phyloP scores from a whole-genome alignment of 2,329 filamentous ascomycete genomes.

The Grosmannia huntii region DNA sequence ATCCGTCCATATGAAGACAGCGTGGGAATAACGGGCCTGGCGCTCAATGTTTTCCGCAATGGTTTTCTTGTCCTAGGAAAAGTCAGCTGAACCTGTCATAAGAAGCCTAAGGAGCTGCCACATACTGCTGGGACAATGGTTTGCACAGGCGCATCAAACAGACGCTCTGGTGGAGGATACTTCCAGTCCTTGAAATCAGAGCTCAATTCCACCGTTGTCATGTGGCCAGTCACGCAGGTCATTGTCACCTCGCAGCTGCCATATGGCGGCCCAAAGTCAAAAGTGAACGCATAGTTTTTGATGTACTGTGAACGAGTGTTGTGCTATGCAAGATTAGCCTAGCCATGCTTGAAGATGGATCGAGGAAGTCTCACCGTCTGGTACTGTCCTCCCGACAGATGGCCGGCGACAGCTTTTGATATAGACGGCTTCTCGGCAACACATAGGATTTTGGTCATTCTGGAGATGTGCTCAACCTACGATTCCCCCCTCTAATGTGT shows the following conservation, averaged over 20 bases:
- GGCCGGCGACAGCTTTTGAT: conserved; percentile 81
- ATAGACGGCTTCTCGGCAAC: conserved; percentile 72
- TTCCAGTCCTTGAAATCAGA: conserved; percentile 65
- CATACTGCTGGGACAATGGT: conserved; percentile 52
- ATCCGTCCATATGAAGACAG: conserved; percentile 95
- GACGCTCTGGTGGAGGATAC: conserved; percentile 60
- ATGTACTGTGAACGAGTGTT: conserved; percentile 63
- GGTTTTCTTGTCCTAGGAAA: conserved; percentile 54
- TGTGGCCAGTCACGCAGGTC: conserved; percentile 84
- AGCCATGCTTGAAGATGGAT: not conserved
- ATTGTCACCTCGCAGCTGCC: conserved; percentile 77
- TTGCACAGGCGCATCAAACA: conserved; percentile 72
- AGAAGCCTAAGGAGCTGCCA: not conserved
- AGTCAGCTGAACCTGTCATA: not conserved
- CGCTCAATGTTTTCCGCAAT: conserved; percentile 77
- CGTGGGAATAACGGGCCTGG: conserved; percentile 59
- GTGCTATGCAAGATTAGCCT: conserved; percentile 32
- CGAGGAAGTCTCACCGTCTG: conserved; percentile 46
- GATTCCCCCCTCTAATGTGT: not conserved
- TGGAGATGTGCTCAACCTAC: conserved; percentile 4
- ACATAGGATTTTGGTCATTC: conserved; percentile 40
- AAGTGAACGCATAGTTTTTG: conserved; percentile 90
- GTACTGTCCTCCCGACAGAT: conserved; percentile 67
- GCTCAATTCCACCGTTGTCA: conserved; percentile 70
- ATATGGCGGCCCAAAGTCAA: conserved; percentile 72